Base-by-base conservation (phyloP, 106 monocot genomes). In the Gastrodia elata region DNA sequence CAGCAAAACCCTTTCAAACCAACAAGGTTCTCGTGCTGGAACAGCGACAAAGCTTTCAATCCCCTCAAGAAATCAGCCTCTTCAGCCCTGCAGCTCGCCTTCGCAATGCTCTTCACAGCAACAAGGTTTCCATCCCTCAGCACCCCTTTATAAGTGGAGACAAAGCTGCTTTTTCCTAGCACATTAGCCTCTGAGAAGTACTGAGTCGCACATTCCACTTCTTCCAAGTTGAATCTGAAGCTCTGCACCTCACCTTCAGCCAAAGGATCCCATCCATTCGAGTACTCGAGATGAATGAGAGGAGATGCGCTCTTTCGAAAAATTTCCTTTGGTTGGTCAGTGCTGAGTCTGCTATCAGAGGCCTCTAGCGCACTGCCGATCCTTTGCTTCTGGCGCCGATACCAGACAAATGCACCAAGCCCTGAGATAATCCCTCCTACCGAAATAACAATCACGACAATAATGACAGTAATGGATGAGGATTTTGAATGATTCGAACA, bases 111-210 rank as follows among this genome's bases (percentile, higher is more conserved):
- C 77, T 89, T 89, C 38, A 93, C 89, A 0, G 77, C 85, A 40
- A 93, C 89, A 20, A 67, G 40, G 0, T 81, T 89, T 6, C 93
- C 93, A 68, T 93, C 87, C 44, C 93, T 76, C 52, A 89, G 35
- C 0, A 89, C 81, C 8, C 94, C 94, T 65, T 79, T 90, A 30
- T 94, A 91, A 61, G 86, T 91, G 7, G 90, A 70, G 0, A 76
- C 76, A 42, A 91, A 88, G 70, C 46, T 82, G 73, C 76, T 82
- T 77, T 83, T 84, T 73, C 84, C 94, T 1, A 91, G 82, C 69
- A 94, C 75, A 74, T 94, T 94, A 5, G 84, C 84, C 68, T 91
- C 86, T 1, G 94, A 90, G 61, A 94, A 94, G 76, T 94, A 84
- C 68, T 86, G 88, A 30, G 94, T 94, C 0, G 94, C 94, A 4